phyloP scores from a whole-genome alignment of 306 rosid genomes.

The Vachellia collinsii region DNA sequence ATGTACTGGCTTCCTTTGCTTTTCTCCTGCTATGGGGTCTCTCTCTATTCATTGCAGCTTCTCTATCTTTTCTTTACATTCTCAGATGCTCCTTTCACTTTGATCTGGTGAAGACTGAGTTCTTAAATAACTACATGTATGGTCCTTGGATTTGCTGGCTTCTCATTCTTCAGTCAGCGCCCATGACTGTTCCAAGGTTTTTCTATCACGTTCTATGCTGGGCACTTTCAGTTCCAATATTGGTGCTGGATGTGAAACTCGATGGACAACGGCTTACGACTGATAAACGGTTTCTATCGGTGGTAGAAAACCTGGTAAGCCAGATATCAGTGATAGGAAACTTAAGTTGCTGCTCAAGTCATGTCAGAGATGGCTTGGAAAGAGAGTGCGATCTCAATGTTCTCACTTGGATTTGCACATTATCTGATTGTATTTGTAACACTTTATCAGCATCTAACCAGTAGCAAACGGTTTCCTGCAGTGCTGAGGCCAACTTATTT shows the following conservation, averaged over 20 bases:
- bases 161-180: slow-evolving; percentile 57
- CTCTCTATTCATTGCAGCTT: slow-evolving; percentile 34
- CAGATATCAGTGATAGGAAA: slow-evolving; percentile 59
- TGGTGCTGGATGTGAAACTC: slow-evolving; percentile 51
- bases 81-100: slow-evolving; percentile 53
- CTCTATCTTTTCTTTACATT: slow-evolving; percentile 44
- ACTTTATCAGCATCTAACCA: slow-evolving; percentile 47
- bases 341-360: slow-evolving; percentile 49
- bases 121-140: slow-evolving; percentile 54
- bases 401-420: slow-evolving; percentile 49
- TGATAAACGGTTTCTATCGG: slow-evolving; percentile 48
- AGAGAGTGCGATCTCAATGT: slow-evolving; percentile 52
- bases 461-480: slow-evolving; percentile 45
- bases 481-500: slow-evolving; percentile 51
- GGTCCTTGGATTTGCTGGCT: slow-evolving; percentile 68
- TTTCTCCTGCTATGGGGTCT: slow-evolving; percentile 51
- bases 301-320: slow-evolving; percentile 54
- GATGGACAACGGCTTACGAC: slow-evolving; percentile 62
- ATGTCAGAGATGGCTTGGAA: slow-evolving; percentile 55
- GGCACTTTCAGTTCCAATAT: slow-evolving; percentile 40
- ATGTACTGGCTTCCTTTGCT: slow-evolving; percentile 37
- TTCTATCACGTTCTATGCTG: slow-evolving; percentile 38
- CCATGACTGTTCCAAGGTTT: slow-evolving; percentile 30
- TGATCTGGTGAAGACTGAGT: slow-evolving; percentile 45
- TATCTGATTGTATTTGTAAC: slow-evolving; percentile 54